Conservation (phyloP, 257 asterid species). For the Solanum piurae region DNA sequence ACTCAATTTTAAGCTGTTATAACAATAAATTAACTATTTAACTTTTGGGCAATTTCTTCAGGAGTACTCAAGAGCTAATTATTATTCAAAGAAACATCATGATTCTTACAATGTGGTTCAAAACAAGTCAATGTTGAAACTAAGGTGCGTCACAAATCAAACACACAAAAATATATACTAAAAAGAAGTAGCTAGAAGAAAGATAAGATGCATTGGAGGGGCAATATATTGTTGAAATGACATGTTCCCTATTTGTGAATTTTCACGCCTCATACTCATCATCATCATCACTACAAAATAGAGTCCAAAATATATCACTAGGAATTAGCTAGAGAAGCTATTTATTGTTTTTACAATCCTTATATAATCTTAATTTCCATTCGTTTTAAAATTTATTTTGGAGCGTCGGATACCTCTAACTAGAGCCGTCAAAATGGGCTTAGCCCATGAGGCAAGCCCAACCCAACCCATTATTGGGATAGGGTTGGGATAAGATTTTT, state of each 20-base stretch:
- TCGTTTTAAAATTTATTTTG: background rate
- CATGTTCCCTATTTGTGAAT: background rate
- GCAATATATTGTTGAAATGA: background rate
- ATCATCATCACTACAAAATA: background rate
- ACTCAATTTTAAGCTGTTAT: background rate
- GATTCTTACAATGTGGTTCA: slow-evolving; percentile 3
- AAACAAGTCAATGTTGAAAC: background rate
- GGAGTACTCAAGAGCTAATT: background rate
- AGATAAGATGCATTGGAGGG: background rate
- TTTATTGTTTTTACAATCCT: background rate
- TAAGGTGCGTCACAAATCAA: background rate
- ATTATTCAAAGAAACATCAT: background rate
- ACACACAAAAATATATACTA: background rate
- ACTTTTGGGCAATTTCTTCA: background rate
- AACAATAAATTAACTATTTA: no score
- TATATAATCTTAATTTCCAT: background rate
- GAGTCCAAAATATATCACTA: background rate
- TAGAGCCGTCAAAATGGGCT: no score
- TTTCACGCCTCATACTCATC: background rate
- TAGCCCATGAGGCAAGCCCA: no score
- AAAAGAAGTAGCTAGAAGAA: background rate
- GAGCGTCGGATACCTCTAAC: background rate
- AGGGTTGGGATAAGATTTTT: no score
- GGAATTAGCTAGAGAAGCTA: background rate
- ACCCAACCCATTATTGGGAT: no score